Base-by-base conservation (phyloP, 805 yeast species). In the Ogataea populi-albae region DNA sequence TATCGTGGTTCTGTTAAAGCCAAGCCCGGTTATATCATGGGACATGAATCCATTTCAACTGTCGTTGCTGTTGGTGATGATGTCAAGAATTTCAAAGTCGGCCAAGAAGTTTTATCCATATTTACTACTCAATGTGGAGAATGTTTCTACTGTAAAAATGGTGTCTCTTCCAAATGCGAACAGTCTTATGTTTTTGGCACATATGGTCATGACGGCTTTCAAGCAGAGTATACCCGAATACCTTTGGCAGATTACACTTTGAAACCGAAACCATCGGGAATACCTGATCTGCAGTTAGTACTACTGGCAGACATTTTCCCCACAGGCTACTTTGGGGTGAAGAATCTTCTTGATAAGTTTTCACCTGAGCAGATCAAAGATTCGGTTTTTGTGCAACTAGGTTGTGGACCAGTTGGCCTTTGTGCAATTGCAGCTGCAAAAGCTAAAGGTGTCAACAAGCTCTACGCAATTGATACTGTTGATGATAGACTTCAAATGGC, bases 301-400 rank as follows among this genome's bases (percentile, higher is more conserved):
- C 52, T 78, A 43, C 73, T 77, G 80, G 77, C 81, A 10, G 83
- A 78, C 52, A 77, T 78, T 34, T 77, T 78, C 58, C 74, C 79
- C 27, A 78, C 84, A 1, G 84, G 81, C 0, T 77, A 72, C 57
- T 69, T 71, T 29, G 41, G 41, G 11, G 37, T 37, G 9, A 37
- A 37, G 23, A 40, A 51, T 71, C 29, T 33, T 32, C n/a, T 67
- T 67, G 41, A 64, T 55, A 40, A 59, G 64, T 28, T 34, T 23
- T 17, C 35, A 4, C 19, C 27, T 11, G 22, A 30, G 4, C 28
- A 33, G 17, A 11, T 33, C n/a, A n/a, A 22, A 4, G 34, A 23
- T 5, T 57, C 65, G 26, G 64, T 65, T 1, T 57, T 75, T 4
- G 61, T 77, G 30, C 80, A 75, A 41, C 49, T 77, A 4, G 84